Evolutionary conservation across 345 rosid genomes (phyloP).

Genomic region (Geranium rotundifolium): DNA sequence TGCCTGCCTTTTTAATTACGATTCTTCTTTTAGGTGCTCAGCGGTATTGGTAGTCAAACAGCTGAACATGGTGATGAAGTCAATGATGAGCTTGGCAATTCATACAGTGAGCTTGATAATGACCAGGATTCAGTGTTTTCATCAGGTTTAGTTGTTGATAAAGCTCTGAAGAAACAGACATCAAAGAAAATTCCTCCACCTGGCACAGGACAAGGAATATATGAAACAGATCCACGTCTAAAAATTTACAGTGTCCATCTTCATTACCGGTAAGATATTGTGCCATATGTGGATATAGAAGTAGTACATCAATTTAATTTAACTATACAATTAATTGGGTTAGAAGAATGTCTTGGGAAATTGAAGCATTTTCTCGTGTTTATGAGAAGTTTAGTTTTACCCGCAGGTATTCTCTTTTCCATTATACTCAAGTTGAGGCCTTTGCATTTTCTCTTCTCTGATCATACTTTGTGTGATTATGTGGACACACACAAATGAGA

Average conservation of each 20-base stretch:
- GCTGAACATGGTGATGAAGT: constrained; percentile 35
- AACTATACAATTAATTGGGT: neutral
- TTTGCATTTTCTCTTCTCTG: neutral
- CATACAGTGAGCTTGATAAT: constrained; percentile 20
- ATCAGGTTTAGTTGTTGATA: constrained; percentile 13
- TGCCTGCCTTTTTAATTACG: neutral
- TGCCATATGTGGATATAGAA: neutral
- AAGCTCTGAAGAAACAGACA: constrained; percentile 20
- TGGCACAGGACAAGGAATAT: constrained; percentile 65
- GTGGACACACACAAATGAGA: neutral
- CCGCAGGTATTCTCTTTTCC: constrained; percentile 40
- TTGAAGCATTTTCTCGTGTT: constrained; percentile 72
- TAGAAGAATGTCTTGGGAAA: neutral
- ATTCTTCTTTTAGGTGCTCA: constrained; percentile 22
- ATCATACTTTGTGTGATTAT: neutral
- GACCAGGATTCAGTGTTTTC: constrained; percentile 20
- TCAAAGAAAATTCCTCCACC: constrained; percentile 52
- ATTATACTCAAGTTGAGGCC: neutral
- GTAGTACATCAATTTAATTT: neutral
- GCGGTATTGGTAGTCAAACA: constrained; percentile 21
- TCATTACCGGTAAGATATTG: constrained; percentile 59
- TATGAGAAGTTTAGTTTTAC: constrained; percentile 81
- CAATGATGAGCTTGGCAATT: neutral
- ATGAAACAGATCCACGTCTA: constrained; percentile 74
- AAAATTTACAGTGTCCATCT: constrained; percentile 49